Evolutionary conservation across 2,329 filamentous ascomycete genomes (phyloP).

Genomic region (Sporothrix euskadiensis): DNA sequence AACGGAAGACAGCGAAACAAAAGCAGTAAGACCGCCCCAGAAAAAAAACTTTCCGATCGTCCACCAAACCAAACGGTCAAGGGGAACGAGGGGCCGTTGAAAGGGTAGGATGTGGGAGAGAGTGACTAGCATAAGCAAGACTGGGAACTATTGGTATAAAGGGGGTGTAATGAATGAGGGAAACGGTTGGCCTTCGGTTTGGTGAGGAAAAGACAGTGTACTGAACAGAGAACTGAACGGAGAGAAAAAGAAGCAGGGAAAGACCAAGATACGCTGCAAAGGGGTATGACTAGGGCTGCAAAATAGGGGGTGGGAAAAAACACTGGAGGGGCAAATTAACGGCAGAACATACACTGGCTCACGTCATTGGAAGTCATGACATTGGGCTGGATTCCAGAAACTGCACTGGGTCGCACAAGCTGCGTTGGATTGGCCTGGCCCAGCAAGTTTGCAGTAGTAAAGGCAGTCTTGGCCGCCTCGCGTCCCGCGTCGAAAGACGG

Average conservation of each 20-base stretch:
- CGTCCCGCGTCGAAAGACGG: constrained; percentile 45
- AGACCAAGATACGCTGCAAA: constrained; percentile 17
- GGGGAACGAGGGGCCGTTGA: not conserved
- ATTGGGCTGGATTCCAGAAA: constrained; percentile 66
- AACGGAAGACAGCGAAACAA: not conserved
- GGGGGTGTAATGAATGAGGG: not conserved
- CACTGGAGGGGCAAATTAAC: constrained; percentile 6
- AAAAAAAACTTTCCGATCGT: not conserved
- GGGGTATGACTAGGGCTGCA: not conserved
- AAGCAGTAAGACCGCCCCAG: not conserved
- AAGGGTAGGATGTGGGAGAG: not conserved
- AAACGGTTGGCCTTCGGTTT: not conserved
- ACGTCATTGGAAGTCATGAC: constrained; percentile 60
- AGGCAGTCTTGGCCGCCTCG: constrained; percentile 47
- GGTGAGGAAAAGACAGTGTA: not conserved
- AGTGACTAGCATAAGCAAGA: not conserved
- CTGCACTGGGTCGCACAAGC: constrained; percentile 70
- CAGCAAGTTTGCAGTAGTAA: constrained; percentile 45
- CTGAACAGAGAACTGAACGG: not conserved
- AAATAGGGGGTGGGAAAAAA: not conserved
- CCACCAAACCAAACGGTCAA: constrained; percentile 5
- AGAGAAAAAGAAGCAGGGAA: constrained; percentile 14
- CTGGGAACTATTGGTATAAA: not conserved
- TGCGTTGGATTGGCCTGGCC: constrained; percentile 59
- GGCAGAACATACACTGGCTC: constrained; percentile 67